These are phyloP conservation scores for Nemania bipapillata DNA, from an alignment of 2,329 filamentous ascomycete genomes.

Conservation along the genomic window DNA sequence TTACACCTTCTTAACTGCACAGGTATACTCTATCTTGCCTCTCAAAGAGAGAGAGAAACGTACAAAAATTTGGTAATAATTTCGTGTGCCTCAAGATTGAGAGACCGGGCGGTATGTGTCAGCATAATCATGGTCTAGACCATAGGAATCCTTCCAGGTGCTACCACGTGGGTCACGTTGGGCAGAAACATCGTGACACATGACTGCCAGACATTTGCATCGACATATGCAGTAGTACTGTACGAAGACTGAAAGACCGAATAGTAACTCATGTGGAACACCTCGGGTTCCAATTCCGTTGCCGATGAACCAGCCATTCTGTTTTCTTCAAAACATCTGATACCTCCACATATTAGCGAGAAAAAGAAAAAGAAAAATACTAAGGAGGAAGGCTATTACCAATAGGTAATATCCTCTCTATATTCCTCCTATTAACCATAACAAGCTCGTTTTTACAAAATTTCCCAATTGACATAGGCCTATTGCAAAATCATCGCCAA, in stretches of 20 bases:
- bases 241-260: background rate
- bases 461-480: no score
- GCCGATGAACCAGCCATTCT: constrained; percentile 5
- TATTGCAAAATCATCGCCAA: no score
- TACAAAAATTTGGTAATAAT: background rate
- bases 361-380: background rate
- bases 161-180: constrained; percentile 27
- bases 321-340: background rate
- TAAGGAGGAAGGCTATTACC: background rate
- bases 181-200: constrained; percentile 31
- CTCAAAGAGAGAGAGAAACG: background rate
- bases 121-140: constrained; percentile 23
- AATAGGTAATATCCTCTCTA: no score
- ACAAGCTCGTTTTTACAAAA: no score
- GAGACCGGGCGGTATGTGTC: background rate
- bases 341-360: no score
- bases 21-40: background rate
- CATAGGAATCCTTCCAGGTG: background rate
- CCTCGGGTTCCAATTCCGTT: constrained; percentile 8
- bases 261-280: background rate
- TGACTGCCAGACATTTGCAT: constrained; percentile 6
- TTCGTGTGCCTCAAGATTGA: background rate
- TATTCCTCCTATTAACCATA: no score
- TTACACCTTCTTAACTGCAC: no score
- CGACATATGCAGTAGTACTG: constrained; percentile 1